Evolutionary conservation across 768 basidiomycete genomes (phyloP).

Genomic region (Gymnopilus dilepis): DNA sequence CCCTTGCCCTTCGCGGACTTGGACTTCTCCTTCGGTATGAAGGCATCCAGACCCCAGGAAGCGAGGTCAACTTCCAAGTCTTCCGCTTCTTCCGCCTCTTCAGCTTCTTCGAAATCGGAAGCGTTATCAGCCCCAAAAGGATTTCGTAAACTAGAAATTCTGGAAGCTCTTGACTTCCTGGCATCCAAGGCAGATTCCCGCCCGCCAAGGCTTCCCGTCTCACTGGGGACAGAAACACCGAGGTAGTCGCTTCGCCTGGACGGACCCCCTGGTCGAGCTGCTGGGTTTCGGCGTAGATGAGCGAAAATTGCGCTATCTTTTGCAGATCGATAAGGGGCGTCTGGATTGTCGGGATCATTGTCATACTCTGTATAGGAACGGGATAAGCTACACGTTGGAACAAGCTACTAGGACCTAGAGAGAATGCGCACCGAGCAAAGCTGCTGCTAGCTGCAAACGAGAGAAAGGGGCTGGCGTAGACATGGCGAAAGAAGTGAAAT

Average conservation of each 20-base stretch:
- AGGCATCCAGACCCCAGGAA: slow-evolving; percentile 84
- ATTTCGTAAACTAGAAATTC: slow-evolving; percentile 68
- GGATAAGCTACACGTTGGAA: not conserved
- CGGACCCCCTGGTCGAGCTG: slow-evolving; percentile 46
- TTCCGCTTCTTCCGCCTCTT: slow-evolving; percentile 47
- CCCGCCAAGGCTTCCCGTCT: slow-evolving; percentile 51
- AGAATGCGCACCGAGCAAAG: slow-evolving; percentile 69
- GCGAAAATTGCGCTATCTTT: slow-evolving; percentile 87
- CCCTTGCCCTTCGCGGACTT: slow-evolving; percentile 46
- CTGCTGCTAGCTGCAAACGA: slow-evolving; percentile 85
- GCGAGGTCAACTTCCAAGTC: slow-evolving; percentile 78
- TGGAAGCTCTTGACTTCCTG: slow-evolving; percentile 57
- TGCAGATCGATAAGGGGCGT: slow-evolving; percentile 64
- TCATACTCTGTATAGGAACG: slow-evolving; percentile 80
- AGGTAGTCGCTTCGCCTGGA: slow-evolving; percentile 70
- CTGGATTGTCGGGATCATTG: slow-evolving; percentile 78
- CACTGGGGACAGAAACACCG: slow-evolving; percentile 69
- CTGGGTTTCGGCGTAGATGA: slow-evolving; percentile 67
- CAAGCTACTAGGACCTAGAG: not conserved
- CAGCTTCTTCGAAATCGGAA: slow-evolving; percentile 58
- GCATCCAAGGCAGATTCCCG: slow-evolving; percentile 54
- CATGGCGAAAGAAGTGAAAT: slow-evolving; percentile 5
- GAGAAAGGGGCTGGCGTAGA: slow-evolving; percentile 64
- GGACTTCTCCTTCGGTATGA: slow-evolving; percentile 73
- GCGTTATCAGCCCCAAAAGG: slow-evolving; percentile 74